These are phyloP conservation scores for Brassica cretica DNA, from an alignment of 345 rosid species.

Conservation along the genomic window DNA sequence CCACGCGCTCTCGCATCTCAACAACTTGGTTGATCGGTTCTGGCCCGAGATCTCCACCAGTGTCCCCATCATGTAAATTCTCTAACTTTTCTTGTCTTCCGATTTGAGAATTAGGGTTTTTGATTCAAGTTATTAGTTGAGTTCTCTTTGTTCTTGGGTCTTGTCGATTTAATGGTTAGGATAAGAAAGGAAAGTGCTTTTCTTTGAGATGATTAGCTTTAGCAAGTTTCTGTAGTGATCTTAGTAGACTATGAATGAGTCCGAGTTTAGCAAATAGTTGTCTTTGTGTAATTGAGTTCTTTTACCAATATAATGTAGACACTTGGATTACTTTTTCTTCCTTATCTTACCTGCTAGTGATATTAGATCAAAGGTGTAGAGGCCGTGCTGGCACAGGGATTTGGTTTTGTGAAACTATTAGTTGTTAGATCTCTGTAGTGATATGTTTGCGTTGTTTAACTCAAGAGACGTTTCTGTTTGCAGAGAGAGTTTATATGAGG, in stretches of 20 bases:
- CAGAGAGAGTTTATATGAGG: slow-evolving; percentile 95
- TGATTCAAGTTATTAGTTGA: slow-evolving; percentile 1
- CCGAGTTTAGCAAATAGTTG: neutral
- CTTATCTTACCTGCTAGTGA: neutral
- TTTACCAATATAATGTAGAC: neutral
- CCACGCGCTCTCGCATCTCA: slow-evolving; percentile 87
- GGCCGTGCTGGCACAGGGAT: neutral
- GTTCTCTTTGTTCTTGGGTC: slow-evolving; percentile 3
- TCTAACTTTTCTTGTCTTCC: neutral
- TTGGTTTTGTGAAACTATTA: slow-evolving; percentile 1
- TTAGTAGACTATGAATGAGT: neutral
- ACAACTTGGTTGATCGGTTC: slow-evolving; percentile 77
- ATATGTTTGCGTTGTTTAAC: slow-evolving; percentile 1
- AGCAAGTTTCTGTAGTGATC: neutral
- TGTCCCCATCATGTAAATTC: slow-evolving; percentile 77
- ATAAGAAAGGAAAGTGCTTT: neutral
- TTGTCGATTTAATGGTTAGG: slow-evolving; percentile 10
- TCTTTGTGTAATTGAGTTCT: neutral
- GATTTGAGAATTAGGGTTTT: slow-evolving; percentile 38
- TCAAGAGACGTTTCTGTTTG: slow-evolving; percentile 8
- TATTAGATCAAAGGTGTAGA: neutral
- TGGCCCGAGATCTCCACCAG: slow-evolving; percentile 99
- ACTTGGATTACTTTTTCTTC: neutral
- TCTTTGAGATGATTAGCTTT: neutral
- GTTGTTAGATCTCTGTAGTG: slow-evolving; percentile 8